A percentile compares a stretch with the other conserved stretches of the same genome.
These are phyloP conservation scores for Nelumbo lutea DNA, from an alignment of 164 flowering plant species.

Conservation along the genomic window DNA sequence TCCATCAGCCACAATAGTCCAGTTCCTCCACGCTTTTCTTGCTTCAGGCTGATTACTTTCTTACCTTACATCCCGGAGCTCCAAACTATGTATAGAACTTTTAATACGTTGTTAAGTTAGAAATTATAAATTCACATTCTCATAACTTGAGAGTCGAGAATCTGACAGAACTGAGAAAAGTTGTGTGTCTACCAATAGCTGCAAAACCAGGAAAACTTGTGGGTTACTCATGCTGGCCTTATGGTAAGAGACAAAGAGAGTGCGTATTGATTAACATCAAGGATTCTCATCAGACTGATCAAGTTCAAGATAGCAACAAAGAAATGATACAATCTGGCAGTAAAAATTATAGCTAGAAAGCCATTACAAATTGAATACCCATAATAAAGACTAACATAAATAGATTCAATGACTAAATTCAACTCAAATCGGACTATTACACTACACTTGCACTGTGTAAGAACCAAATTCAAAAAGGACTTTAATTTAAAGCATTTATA, in stretches of 20 bases:
- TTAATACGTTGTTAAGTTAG: constrained; percentile 16
- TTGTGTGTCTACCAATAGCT: constrained; percentile 86
- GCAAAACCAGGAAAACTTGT: constrained; percentile 25
- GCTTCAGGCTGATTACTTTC: background rate
- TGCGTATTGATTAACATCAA: too few species aligned
- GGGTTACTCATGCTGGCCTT: background rate
- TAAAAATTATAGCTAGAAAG: background rate
- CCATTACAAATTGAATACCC: too few species aligned
- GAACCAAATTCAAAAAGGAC: too few species aligned
- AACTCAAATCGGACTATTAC: too few species aligned
- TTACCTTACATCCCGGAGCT: constrained; percentile 5
- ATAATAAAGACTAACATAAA: too few species aligned
- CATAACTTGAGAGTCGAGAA: constrained; percentile 55
- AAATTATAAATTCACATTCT: constrained; percentile 28
- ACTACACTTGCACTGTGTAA: too few species aligned
- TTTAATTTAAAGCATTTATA: too few species aligned
- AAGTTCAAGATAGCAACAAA: background rate
- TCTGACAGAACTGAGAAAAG: constrained; percentile 73
- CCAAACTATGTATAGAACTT: background rate
- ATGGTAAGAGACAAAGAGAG: too few species aligned
- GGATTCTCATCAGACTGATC: background rate
- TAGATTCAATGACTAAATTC: too few species aligned
- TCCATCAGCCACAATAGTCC: background rate
- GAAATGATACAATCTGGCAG: background rate
- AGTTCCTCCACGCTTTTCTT: background rate